Evolutionary conservation across 352 stramenopile genomes (phyloP).

Genomic region (Phytophthora sojae): DNA sequence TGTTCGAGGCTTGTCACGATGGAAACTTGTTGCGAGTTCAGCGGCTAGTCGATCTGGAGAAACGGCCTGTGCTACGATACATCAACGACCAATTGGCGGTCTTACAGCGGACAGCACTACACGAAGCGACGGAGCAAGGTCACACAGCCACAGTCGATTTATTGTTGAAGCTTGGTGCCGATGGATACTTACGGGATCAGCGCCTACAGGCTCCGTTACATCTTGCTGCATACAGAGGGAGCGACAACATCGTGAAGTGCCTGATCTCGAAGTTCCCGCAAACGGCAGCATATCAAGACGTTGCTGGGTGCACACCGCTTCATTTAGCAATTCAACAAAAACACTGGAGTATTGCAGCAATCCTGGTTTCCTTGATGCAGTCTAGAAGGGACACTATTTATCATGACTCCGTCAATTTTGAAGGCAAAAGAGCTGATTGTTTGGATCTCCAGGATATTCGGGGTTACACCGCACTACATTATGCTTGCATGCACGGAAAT

Average conservation of each 20-base stretch:
- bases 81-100: constrained; percentile 56
- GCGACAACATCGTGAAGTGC: constrained; percentile 59
- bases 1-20: constrained; percentile 58
- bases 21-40: constrained; percentile 69
- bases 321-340: constrained; percentile 55
- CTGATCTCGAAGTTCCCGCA: constrained; percentile 54
- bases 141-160: constrained; percentile 67
- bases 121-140: constrained; percentile 68
- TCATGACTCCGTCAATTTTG: constrained; percentile 4
- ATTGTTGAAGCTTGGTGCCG: constrained; percentile 61
- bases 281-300: constrained; percentile 45
- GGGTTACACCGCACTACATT: constrained; percentile 68
- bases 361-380: constrained; percentile 43
- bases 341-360: constrained; percentile 39
- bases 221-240: constrained; percentile 53
- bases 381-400: constrained; percentile 5
- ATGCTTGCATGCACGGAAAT: constrained; percentile 51
- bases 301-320: constrained; percentile 52
- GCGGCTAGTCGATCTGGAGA: constrained; percentile 63
- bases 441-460: constrained; percentile 55
- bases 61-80: constrained; percentile 53
- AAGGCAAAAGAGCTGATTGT: constrained; percentile 5
- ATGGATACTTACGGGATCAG: constrained; percentile 65
- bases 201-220: constrained; percentile 54
- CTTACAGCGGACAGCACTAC: constrained; percentile 55